Conservation (phyloP, 805 yeast genomes). For the Priceomyces fermenticarens region DNA sequence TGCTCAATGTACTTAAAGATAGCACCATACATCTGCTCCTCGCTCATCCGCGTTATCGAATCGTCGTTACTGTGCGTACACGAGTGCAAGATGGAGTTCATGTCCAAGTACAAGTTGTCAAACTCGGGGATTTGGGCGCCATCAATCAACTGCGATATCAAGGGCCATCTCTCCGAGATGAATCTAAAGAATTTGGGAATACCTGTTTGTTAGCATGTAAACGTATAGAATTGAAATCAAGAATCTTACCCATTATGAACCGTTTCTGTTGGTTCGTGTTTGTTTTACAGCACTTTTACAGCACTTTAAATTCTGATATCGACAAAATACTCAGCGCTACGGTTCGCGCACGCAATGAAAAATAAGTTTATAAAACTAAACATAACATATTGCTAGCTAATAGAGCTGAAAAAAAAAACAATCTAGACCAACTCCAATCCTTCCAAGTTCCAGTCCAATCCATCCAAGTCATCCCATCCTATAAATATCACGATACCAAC, state of each 20-base stretch:
- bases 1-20: conserved; percentile 94
- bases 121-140: conserved; percentile 86
- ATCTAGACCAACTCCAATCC: too few species aligned
- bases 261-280: too few species aligned
- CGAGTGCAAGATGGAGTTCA: conserved; percentile 93
- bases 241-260: conserved; percentile 3
- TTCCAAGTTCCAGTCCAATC: too few species aligned
- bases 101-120: conserved; percentile 91
- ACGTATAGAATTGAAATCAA: too few species aligned
- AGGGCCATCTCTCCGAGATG: conserved; percentile 98
- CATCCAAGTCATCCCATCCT: too few species aligned
- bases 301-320: too few species aligned
- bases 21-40: conserved; percentile 89
- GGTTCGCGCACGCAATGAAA: too few species aligned
- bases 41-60: conserved; percentile 64
- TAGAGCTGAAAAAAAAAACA: too few species aligned
- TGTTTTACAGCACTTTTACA: too few species aligned
- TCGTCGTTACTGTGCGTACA: conserved; percentile 86
- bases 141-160: conserved; percentile 76
- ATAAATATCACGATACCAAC: not conserved
- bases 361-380: too few species aligned
- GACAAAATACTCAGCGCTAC: too few species aligned
- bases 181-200: conserved; percentile 96
- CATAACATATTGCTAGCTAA: too few species aligned
- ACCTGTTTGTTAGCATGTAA: conserved; percentile 43